phyloP scores from a whole-genome alignment of 1,139 yeast species.

The Yamadazyma trypodendri region DNA sequence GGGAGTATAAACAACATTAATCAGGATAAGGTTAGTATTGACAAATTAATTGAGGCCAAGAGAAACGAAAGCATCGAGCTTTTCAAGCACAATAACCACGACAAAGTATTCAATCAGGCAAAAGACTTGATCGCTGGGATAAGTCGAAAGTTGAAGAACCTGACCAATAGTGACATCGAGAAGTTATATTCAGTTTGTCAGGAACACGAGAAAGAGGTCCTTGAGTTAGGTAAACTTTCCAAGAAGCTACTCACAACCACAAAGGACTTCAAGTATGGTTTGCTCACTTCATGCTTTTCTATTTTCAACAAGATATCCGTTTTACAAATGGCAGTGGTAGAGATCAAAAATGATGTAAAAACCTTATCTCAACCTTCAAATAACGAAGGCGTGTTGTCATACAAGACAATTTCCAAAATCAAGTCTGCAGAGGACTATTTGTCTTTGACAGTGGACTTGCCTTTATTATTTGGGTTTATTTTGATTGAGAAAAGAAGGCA shows the following conservation, averaged over 20 bases:
- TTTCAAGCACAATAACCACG: constrained; percentile 22
- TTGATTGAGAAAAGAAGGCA: constrained; percentile 71
- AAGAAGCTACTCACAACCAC: constrained; percentile 7
- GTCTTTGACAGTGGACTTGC: constrained; percentile 67
- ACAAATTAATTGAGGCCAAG: constrained; percentile 30
- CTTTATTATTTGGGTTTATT: constrained; percentile 75
- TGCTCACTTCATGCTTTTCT: constrained; percentile 22
- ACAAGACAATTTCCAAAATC: constrained; percentile 27
- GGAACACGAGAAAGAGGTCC: constrained; percentile 4
- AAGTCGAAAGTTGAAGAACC: constrained; percentile 11
- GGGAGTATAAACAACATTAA: constrained; percentile 25
- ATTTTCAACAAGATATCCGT: constrained; percentile 35
- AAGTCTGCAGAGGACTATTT: constrained; percentile 46
- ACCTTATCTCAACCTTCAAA: constrained; percentile 14
- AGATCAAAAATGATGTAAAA: constrained; percentile 31
- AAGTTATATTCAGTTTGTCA: not conserved
- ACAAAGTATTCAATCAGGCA: constrained; percentile 3
- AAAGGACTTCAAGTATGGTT: constrained; percentile 24
- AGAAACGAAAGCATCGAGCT: constrained; percentile 34
- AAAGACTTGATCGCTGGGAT: constrained; percentile 4
- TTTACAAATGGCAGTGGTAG: constrained; percentile 42
- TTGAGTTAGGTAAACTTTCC: constrained; percentile 2
- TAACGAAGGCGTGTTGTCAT: constrained; percentile 11
- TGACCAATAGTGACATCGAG: constrained; percentile 2
- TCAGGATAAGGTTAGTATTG: constrained; percentile 28